Conservation (phyloP, 352 stramenopile genomes). For the Globisporangium solare region DNA sequence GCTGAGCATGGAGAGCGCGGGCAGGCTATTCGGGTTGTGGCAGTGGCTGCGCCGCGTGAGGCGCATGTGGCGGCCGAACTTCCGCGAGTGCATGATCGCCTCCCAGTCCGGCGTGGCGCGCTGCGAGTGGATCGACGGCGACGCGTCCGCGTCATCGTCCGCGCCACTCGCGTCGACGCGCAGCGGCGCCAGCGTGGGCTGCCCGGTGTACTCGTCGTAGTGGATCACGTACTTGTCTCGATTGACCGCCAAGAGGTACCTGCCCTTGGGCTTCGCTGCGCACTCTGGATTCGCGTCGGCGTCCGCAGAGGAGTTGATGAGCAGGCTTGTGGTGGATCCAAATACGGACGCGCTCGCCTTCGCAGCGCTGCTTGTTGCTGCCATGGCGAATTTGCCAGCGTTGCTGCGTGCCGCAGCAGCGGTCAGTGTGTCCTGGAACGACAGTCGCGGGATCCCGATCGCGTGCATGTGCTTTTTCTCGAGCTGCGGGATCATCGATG, state of each 20-base stretch:
- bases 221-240: constrained; percentile 48
- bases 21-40: constrained; percentile 31
- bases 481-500: constrained; percentile 54
- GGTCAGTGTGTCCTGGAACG: constrained; percentile 30
- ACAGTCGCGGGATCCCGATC: constrained; percentile 46
- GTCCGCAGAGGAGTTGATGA: background rate
- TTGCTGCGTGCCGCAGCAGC: background rate
- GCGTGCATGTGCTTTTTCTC: constrained; percentile 65
- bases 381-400: background rate
- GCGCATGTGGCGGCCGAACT: constrained; percentile 75
- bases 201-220: constrained; percentile 7
- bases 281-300: constrained; percentile 1
- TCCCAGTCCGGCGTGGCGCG: constrained; percentile 30
- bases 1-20: constrained; percentile 20
- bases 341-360: background rate
- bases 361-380: background rate
- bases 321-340: background rate
- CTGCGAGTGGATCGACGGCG: background rate
- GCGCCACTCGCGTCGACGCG: background rate
- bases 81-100: constrained; percentile 39
- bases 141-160: background rate
- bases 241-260: constrained; percentile 46
- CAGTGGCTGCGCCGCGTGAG: constrained; percentile 54
- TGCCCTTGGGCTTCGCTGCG: constrained; percentile 17
- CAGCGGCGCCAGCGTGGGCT: constrained; percentile 3